Evolutionary conservation across 2,329 filamentous ascomycete species (phyloP).

Genomic region (Coniella vitis): DNA sequence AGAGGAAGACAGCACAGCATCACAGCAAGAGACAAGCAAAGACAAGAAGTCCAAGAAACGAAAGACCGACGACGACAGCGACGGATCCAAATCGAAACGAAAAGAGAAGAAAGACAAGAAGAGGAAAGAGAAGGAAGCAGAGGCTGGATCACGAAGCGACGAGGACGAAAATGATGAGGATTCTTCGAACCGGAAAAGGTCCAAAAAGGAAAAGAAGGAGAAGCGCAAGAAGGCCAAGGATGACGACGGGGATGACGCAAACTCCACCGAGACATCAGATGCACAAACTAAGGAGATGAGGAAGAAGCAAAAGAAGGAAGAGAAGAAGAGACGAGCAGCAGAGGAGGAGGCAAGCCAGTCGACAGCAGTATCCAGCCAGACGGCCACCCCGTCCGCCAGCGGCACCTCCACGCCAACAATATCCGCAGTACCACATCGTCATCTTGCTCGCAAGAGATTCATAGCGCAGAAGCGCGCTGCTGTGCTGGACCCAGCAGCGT

Average conservation of each 20-base stretch:
- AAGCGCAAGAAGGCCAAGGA: conserved; percentile 31
- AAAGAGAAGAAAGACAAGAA: conserved; percentile 40
- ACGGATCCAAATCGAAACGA: conserved; percentile 38
- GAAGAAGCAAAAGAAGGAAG: conserved; percentile 20
- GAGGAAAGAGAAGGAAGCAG: conserved; percentile 30
- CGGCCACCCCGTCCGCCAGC: conserved; percentile 39
- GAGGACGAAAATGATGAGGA: conserved; percentile 21
- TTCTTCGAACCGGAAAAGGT: conserved; percentile 20
- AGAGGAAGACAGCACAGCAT: conserved; percentile 9
- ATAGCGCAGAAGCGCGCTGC: conserved; percentile 86
- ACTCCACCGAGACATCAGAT: conserved; percentile 16
- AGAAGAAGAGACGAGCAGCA: conserved; percentile 13
- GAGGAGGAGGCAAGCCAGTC: conserved; percentile 33
- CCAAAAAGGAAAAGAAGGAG: conserved; percentile 19
- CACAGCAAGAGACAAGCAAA: conserved; percentile 26
- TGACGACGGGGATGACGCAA: conserved; percentile 24
- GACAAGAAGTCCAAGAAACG: conserved; percentile 44
- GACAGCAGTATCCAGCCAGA: conserved; percentile 30
- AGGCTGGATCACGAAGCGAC: conserved; percentile 2
- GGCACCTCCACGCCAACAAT: conserved; percentile 22
- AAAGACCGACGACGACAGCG: conserved; percentile 36
- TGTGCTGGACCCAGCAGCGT: conserved; percentile 69
- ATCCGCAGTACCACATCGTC: conserved; percentile 46
- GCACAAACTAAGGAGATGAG: conserved; percentile 15
- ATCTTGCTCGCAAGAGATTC: conserved; percentile 70